phyloP scores from a whole-genome alignment of 139 green algal species.

The Tetraselmis chui region DNA sequence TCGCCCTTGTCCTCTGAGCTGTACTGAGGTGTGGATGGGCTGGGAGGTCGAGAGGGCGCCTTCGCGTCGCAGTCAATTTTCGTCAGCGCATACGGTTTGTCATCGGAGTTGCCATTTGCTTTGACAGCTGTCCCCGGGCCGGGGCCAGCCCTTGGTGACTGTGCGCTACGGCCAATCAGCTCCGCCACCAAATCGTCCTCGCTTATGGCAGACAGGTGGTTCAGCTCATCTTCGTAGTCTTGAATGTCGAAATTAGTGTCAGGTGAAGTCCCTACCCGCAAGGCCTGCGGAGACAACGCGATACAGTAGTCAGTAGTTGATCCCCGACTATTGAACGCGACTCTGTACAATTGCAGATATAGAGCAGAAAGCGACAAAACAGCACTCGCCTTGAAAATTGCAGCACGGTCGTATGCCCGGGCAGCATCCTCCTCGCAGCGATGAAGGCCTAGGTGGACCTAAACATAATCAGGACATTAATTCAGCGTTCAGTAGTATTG shows the following conservation, averaged over 20 bases:
- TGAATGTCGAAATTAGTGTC: not conserved
- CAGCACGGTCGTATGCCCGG: slow-evolving; percentile 34
- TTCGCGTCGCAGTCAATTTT: too few relatives aligned
- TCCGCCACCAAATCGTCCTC: not conserved
- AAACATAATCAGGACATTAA: not conserved
- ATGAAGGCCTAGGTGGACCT: slow-evolving; percentile 41
- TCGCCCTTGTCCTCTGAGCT: too few relatives aligned
- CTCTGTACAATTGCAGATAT: too few relatives aligned
- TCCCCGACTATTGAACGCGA: too few relatives aligned
- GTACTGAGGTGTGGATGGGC: not conserved
- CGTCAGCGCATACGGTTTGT: not conserved
- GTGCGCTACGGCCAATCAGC: not conserved
- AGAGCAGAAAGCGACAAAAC: too few relatives aligned
- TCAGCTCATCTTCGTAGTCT: not conserved
- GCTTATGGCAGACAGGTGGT: not conserved
- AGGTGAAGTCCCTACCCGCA: not conserved
- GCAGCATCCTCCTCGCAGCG: slow-evolving; percentile 23
- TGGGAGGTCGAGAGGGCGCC: not conserved
- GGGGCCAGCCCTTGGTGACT: not conserved
- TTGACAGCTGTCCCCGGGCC: not conserved
- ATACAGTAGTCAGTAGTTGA: too few relatives aligned
- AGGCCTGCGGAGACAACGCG: not conserved
- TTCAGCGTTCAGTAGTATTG: too few relatives aligned
- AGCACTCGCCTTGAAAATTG: slow-evolving; percentile 28
- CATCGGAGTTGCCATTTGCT: not conserved